These are phyloP conservation scores for Aureobasidium subglaciale DNA, from an alignment of 2,329 filamentous ascomycete species.

Conservation along the genomic window DNA sequence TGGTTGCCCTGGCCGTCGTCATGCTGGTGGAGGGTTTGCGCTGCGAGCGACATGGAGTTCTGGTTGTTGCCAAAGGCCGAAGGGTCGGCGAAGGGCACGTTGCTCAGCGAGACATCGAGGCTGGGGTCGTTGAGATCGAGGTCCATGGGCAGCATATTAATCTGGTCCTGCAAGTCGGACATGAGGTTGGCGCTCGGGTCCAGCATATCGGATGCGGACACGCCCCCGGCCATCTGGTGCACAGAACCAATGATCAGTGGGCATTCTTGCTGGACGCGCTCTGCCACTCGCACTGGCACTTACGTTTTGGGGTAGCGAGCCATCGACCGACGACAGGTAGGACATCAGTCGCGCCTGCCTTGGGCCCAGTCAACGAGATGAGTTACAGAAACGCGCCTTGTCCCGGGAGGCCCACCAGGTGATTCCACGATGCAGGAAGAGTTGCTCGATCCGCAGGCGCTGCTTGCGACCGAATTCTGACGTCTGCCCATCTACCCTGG, in stretches of 20 bases:
- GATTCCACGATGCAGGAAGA: slow-evolving; percentile 11
- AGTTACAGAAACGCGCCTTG: slow-evolving; percentile 5
- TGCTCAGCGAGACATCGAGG: slow-evolving; percentile 28
- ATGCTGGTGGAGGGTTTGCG: slow-evolving; percentile 15
- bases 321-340: slow-evolving; percentile 9
- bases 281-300: neutral
- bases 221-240: slow-evolving; percentile 22
- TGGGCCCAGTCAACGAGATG: neutral
- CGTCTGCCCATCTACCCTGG: neutral
- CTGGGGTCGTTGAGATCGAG: slow-evolving; percentile 28
- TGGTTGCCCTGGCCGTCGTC: slow-evolving; percentile 18
- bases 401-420: neutral
- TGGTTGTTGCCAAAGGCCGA: slow-evolving; percentile 23
- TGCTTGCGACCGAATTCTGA: slow-evolving; percentile 1
- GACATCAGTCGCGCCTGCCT: slow-evolving; percentile 9
- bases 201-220: slow-evolving; percentile 23
- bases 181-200: slow-evolving; percentile 31
- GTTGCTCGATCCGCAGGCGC: slow-evolving; percentile 8
- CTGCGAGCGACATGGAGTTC: slow-evolving; percentile 17
- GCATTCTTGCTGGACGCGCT: neutral
- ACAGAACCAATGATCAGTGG: slow-evolving; percentile 12
- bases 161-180: slow-evolving; percentile 33
- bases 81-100: slow-evolving; percentile 20
- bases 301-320: slow-evolving; percentile 11
- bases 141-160: slow-evolving; percentile 42